These are phyloP conservation scores for Globisporangium polare DNA, from an alignment of 352 stramenopile species.

Conservation along the genomic window DNA sequence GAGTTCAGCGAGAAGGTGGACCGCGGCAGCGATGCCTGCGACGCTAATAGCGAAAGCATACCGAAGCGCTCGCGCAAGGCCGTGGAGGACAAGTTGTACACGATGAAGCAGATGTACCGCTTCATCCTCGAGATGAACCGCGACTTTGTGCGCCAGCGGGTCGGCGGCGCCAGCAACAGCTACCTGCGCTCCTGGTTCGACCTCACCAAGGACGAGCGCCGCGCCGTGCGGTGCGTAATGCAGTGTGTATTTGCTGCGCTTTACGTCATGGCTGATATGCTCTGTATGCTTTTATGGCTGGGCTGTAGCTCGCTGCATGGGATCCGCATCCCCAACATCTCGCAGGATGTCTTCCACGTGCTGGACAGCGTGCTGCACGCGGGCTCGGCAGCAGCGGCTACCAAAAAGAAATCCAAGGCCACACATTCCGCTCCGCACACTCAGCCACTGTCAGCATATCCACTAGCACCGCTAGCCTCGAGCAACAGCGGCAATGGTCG, in stretches of 20 bases:
- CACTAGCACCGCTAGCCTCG: not conserved
- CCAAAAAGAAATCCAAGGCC: not conserved
- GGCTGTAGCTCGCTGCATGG: constrained; percentile 31
- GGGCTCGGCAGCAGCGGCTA: not conserved
- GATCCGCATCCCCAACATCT: constrained; percentile 59
- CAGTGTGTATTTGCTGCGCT: not conserved
- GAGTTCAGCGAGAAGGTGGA: constrained; percentile 42
- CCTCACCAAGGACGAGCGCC: constrained; percentile 49
- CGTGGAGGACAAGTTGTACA: constrained; percentile 66
- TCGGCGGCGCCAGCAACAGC: constrained; percentile 1
- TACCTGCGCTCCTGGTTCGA: constrained; percentile 51
- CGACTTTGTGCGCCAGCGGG: constrained; percentile 25
- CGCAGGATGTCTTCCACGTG: constrained; percentile 44
- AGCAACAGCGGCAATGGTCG: not conserved
- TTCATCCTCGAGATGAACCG: constrained; percentile 62
- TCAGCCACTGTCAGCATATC: not conserved
- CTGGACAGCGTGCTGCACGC: constrained; percentile 51
- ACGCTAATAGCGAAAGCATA: constrained; percentile 11
- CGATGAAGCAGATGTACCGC: constrained; percentile 70
- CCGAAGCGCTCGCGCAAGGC: constrained; percentile 44
- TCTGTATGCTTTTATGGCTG: not conserved
- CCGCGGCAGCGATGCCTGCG: not conserved
- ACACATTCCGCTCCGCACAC: too few species aligned
- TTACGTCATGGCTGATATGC: not conserved
- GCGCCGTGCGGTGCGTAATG: constrained; percentile 29